Conservation (phyloP, 768 basidiomycete species). For the Phylloporus arenicola region DNA sequence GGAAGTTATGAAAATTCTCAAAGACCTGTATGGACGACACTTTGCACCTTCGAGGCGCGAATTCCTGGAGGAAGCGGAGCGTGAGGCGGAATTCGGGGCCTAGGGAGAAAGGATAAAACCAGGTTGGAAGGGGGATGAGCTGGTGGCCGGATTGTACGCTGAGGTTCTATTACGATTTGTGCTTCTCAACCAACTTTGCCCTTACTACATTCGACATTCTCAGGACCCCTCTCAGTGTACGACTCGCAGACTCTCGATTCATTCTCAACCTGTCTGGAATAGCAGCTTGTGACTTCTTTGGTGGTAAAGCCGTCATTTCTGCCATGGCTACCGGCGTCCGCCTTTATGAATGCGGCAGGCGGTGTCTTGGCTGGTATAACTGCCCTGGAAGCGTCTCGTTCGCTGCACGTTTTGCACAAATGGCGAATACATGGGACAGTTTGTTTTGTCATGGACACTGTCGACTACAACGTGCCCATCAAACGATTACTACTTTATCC, state of each 20-base stretch:
- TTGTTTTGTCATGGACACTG: conserved; percentile 14
- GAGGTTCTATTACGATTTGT: too few species aligned
- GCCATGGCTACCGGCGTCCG: conserved; percentile 33
- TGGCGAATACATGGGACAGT: conserved; percentile 25
- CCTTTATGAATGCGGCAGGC: conserved; percentile 26
- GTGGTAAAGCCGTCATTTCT: conserved; percentile 31
- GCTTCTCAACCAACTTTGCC: too few species aligned
- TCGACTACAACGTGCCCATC: conserved; percentile 5
- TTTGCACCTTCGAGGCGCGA: too few species aligned
- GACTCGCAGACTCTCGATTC: conserved; percentile 11
- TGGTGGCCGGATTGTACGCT: too few species aligned
- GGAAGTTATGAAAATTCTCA: too few species aligned
- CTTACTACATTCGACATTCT: too few species aligned
- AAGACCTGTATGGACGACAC: too few species aligned
- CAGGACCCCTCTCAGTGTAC: conserved; percentile 12
- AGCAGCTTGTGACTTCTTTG: conserved; percentile 32
- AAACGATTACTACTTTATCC: conserved; percentile 1
- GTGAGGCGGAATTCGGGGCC: too few species aligned
- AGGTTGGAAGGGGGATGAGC: too few species aligned
- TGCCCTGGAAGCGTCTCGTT: conserved; percentile 29
- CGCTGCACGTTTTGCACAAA: conserved; percentile 28
- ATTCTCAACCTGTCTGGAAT: conserved; percentile 27
- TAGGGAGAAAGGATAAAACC: too few species aligned
- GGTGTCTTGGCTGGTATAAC: conserved; percentile 36
- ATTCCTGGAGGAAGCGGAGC: too few species aligned